These are phyloP conservation scores for Crithidia fasciculata DNA, from an alignment of 208 protist genomes.

Conservation along the genomic window DNA sequence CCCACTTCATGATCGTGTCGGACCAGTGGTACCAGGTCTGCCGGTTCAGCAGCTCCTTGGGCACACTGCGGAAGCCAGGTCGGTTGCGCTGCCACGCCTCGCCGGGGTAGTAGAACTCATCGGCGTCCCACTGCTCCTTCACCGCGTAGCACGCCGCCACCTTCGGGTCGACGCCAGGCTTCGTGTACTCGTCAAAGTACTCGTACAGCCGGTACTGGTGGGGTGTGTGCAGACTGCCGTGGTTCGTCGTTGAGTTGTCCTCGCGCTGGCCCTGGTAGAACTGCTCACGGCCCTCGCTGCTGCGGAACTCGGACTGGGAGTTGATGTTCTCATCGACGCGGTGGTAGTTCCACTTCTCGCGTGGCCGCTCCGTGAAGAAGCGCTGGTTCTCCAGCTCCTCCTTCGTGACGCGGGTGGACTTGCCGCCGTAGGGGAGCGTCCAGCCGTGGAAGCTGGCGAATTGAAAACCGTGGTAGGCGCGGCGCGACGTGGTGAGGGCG, in stretches of 20 bases:
- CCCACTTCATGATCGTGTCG: conserved; percentile 83
- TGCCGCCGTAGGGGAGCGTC: conserved; percentile 70
- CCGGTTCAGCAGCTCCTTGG: conserved; percentile 86
- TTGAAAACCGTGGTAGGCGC: conserved; percentile 73
- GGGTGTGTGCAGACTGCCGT: conserved; percentile 80
- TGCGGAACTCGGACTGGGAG: conserved; percentile 79
- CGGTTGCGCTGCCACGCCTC: conserved; percentile 88
- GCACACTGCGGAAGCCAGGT: conserved; percentile 85
- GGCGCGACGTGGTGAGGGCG: neutral
- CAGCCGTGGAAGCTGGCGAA: conserved; percentile 83
- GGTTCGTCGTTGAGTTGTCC: conserved; percentile 73
- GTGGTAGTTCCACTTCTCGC: conserved; percentile 88
- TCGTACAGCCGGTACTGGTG: conserved; percentile 87
- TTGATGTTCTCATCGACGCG: conserved; percentile 91
- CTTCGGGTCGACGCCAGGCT: conserved; percentile 82
- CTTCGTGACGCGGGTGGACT: conserved; percentile 59
- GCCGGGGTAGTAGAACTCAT: conserved; percentile 91
- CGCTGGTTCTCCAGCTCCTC: conserved; percentile 74
- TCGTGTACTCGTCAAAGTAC: conserved; percentile 92
- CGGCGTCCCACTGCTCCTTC: conserved; percentile 89
- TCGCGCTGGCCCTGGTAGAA: conserved; percentile 82
- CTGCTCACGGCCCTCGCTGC: conserved; percentile 58
- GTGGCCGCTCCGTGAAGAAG: conserved; percentile 70
- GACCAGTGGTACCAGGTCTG: conserved; percentile 93
- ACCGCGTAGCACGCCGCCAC: conserved; percentile 75